Conservation (phyloP, 2,329 filamentous ascomycete genomes). For the Xylariomycetidae sp. region DNA sequence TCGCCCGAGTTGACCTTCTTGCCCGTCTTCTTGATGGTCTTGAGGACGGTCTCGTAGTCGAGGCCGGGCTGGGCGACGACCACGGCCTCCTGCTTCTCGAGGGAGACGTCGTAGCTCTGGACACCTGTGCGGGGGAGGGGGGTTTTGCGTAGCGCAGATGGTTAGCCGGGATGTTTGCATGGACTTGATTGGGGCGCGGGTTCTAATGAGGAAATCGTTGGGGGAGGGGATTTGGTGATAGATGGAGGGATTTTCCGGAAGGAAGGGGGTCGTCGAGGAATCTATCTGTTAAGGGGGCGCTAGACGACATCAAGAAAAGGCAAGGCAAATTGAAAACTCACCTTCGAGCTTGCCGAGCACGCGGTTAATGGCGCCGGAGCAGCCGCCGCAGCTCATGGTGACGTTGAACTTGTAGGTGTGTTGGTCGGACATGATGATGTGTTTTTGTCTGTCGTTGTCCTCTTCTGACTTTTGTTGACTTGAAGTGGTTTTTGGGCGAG, state of each 20-base stretch:
- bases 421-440: no score
- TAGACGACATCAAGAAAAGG: not conserved
- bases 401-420: conserved; percentile 96
- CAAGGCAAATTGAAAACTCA: no score
- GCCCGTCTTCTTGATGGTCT: conserved; percentile 90
- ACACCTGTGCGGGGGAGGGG: no score
- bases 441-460: no score
- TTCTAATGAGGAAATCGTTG: not conserved
- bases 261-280: not conserved
- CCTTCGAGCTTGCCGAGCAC: conserved; percentile 90
- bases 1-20: conserved; percentile 80
- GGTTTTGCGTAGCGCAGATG: no score
- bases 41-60: conserved; percentile 74
- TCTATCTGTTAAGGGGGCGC: no score
- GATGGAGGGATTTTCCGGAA: conserved; percentile 2
- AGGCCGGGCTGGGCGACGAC: conserved; percentile 67
- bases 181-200: conserved; percentile 1
- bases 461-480: no score
- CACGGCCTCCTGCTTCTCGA: conserved; percentile 79
- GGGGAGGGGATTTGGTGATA: not conserved
- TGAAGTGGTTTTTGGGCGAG: no score
- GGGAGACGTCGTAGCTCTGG: conserved; percentile 79
- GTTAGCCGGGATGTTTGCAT: no score
- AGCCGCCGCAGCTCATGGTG: conserved; percentile 91
- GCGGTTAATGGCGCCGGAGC: conserved; percentile 88